Base-by-base conservation (phyloP, 345 rosid species). In the Reutealis trisperma region DNA sequence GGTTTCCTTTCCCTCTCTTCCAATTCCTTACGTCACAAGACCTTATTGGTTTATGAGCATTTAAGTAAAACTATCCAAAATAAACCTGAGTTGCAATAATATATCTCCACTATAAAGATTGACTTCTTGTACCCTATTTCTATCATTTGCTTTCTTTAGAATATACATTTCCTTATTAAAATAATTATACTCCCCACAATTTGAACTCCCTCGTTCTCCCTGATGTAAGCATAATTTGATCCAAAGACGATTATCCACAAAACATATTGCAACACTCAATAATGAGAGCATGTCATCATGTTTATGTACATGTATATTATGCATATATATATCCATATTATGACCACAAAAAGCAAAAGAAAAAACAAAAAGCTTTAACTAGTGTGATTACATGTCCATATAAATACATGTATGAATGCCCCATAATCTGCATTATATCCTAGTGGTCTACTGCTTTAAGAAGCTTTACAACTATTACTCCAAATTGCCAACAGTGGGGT, bases 181-280 rank as follows among this genome's bases (percentile, higher is more conserved):
- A 85, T 87, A 88, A 91, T 85, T 81, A 62, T 77, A 77, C 80
- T 72, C 85, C 91, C 89, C 90, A 89, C 86, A 77, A 81, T 19
- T 68, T 61, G 60, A 73, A 79, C 89, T 78, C 42, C 41, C 66
- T 12, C 30, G 58, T 68, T 83, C 81, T 83, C 77, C 73, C 74
- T 88, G 84, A 89, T 86, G 89, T 86, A 86, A 89, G 90, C 91
- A 71, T 67, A 65, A 80, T 63, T 77, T 75, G 80, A 81, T 81
- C 79, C 42, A 74, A 73, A 78, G 81, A 85, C 75, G 68, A 85
- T 90, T 89, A 89, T 87, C 92, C 94, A 85, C 87, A 82, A 75
- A 45, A 67, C 24, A 65, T 61, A 52, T 51, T 49, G 78, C 68
- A 66, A 41, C 52, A 73, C 75, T 70, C 67, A 22, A 57, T 32